These are phyloP conservation scores for Azolla pinnata DNA, from an alignment of 75 land plant genomes.

Conservation along the genomic window DNA sequence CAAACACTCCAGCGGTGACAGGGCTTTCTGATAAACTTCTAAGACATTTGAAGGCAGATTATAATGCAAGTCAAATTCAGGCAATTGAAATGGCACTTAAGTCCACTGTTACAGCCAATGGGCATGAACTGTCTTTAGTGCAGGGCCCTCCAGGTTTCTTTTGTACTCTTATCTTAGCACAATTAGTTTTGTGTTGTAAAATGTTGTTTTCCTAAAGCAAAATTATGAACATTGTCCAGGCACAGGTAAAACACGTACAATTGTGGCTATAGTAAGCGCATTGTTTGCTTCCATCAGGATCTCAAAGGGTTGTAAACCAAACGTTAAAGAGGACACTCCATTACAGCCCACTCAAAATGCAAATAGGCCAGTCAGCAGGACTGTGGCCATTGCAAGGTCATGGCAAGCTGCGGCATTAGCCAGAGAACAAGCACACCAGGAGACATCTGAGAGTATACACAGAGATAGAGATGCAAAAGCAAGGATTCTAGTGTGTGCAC, in stretches of 20 bases:
- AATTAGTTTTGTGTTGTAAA: too few relatives aligned
- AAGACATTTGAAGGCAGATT: slow-evolving; percentile 42
- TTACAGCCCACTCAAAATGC: slow-evolving; percentile 14
- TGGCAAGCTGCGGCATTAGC: slow-evolving; percentile 95
- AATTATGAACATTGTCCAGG: slow-evolving; percentile 37
- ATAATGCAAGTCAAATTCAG: slow-evolving; percentile 70
- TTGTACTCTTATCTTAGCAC: not conserved
- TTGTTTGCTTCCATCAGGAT: slow-evolving; percentile 35
- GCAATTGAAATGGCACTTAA: slow-evolving; percentile 63
- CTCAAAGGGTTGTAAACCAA: not conserved
- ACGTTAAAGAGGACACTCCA: not conserved
- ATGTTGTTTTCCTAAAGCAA: too few relatives aligned
- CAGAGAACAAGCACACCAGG: slow-evolving; percentile 34
- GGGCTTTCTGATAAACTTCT: slow-evolving; percentile 47
- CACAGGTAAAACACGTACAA: slow-evolving; percentile 89
- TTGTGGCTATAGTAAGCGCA: slow-evolving; percentile 76
- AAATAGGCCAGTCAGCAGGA: slow-evolving; percentile 23
- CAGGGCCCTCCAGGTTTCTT: slow-evolving; percentile 99
- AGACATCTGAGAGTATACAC: slow-evolving; percentile 6
- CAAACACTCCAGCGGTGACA: slow-evolving; percentile 13
- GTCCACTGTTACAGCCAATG: slow-evolving; percentile 11
- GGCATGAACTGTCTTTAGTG: slow-evolving; percentile 58
- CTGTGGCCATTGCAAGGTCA: slow-evolving; percentile 66
- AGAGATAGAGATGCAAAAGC: slow-evolving; percentile 20
- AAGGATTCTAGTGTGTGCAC: slow-evolving; percentile 90